These are phyloP conservation scores for Symmetrospora coprosmae DNA, from an alignment of 768 basidiomycete species.

Conservation along the genomic window DNA sequence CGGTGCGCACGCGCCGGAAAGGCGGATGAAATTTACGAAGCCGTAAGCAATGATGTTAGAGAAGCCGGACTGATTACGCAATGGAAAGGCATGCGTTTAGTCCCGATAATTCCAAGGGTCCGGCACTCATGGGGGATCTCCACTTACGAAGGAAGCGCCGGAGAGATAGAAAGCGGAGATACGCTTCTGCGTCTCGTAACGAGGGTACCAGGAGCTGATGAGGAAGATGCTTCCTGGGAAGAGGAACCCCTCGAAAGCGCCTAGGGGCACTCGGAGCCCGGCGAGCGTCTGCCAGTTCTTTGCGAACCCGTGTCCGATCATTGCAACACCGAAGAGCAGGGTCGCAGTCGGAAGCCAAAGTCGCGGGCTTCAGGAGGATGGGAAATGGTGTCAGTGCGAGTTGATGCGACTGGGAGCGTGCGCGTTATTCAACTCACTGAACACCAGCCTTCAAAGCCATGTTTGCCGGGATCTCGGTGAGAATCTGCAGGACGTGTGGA, in stretches of 20 bases:
- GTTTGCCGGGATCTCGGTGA: no score
- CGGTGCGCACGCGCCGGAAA: no score
- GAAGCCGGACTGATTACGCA: no score
- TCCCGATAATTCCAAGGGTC: no score
- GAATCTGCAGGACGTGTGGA: no score
- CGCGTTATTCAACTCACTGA: no score
- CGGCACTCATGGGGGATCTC: no score
- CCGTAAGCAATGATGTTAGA: conserved; percentile 1
- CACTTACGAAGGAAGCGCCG: neutral
- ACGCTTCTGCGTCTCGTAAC: conserved; percentile 1
- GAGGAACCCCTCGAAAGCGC: neutral
- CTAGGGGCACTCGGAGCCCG: neutral
- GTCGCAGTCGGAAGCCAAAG: neutral
- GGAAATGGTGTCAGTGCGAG: no score
- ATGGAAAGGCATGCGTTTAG: no score
- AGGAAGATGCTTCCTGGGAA: neutral
- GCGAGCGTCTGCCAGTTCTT: neutral
- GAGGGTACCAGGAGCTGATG: neutral
- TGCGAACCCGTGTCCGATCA: conserved; percentile 3
- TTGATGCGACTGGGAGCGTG: no score
- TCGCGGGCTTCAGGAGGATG: neutral
- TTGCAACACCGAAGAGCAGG: neutral
- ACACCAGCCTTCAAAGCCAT: no score
- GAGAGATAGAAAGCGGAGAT: neutral
- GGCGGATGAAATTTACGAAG: neutral